Evolutionary conservation across 148 eudicot genomes (phyloP).

Genomic region (Fagopyrum tataricum): DNA sequence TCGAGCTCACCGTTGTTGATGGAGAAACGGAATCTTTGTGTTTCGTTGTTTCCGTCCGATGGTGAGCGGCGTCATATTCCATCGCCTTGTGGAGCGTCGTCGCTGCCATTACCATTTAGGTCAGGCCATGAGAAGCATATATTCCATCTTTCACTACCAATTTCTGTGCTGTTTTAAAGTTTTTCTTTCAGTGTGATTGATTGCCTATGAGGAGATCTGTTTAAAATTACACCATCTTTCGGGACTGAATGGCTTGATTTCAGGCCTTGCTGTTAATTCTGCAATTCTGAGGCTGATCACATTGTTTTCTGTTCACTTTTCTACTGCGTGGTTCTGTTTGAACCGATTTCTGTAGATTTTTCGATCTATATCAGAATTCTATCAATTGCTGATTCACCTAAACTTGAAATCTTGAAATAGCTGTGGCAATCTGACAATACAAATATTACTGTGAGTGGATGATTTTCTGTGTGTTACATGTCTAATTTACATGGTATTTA

Average conservation of each 20-base stretch:
- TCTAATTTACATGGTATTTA: no score
- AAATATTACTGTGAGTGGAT: no score
- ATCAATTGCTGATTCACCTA: no score
- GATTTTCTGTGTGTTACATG: no score
- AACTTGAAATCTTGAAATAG: no score
- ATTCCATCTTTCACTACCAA: not conserved
- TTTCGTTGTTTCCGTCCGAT: not conserved
- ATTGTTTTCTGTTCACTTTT: not conserved
- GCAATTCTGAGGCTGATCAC: slow-evolving; percentile 11
- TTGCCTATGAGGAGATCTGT: slow-evolving; percentile 1
- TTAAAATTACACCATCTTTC: slow-evolving; percentile 5
- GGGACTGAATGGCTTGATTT: slow-evolving; percentile 9
- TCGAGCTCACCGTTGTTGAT: slow-evolving; percentile 17
- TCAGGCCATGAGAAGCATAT: slow-evolving; percentile 36
- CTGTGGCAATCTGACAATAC: no score
- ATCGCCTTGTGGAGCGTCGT: slow-evolving; percentile 43
- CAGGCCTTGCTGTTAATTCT: slow-evolving; percentile 8
- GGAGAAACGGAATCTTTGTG: not conserved
- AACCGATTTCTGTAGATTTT: no score
- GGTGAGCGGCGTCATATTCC: slow-evolving; percentile 34
- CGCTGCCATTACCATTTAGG: slow-evolving; percentile 32
- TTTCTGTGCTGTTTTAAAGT: not conserved
- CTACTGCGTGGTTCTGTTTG: not conserved
- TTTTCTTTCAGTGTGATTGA: not conserved
- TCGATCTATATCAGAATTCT: no score